Percentiles rank a stretch among this genome's conserved stretches.
Evolutionary conservation across 140 eudicot genomes (phyloP).

Genomic region (Flaveria floridana): DNA sequence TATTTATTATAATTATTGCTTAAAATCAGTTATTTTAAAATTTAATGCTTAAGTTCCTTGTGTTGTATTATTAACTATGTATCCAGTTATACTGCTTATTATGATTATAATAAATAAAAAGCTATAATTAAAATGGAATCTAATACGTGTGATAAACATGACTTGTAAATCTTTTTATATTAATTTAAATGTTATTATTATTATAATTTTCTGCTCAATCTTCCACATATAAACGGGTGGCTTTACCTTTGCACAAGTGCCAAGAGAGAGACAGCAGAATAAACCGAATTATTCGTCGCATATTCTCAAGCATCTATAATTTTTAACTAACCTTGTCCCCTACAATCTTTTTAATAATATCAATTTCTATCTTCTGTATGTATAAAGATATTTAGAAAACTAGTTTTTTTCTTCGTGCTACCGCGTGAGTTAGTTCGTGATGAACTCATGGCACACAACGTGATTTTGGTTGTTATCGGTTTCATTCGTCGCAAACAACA

Average conservation of each 20-base stretch:
- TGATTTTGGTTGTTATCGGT: no score
- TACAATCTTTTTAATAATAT: background rate
- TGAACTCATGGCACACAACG: no score
- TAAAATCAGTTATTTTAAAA: background rate
- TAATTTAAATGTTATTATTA: background rate
- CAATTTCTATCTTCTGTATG: background rate
- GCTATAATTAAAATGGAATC: background rate
- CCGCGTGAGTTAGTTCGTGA: no score
- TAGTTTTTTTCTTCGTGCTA: no score
- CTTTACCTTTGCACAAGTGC: constrained; percentile 36
- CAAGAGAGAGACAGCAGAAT: constrained; percentile 34
- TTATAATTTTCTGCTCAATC: constrained; percentile 14
- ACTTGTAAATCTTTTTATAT: background rate
- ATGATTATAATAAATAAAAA: background rate
- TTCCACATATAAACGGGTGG: constrained; percentile 35
- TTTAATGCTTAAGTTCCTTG: background rate
- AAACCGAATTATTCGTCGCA: constrained; percentile 32
- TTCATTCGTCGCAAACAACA: no score
- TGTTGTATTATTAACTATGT: background rate
- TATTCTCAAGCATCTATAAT: constrained; percentile 20
- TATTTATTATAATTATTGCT: background rate
- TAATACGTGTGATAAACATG: background rate
- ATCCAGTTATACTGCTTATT: background rate
- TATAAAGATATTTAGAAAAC: background rate
- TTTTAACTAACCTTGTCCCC: constrained; percentile 13